Conservation (phyloP, 2,329 filamentous ascomycete species). For the Colletotrichum nymphaeae region DNA sequence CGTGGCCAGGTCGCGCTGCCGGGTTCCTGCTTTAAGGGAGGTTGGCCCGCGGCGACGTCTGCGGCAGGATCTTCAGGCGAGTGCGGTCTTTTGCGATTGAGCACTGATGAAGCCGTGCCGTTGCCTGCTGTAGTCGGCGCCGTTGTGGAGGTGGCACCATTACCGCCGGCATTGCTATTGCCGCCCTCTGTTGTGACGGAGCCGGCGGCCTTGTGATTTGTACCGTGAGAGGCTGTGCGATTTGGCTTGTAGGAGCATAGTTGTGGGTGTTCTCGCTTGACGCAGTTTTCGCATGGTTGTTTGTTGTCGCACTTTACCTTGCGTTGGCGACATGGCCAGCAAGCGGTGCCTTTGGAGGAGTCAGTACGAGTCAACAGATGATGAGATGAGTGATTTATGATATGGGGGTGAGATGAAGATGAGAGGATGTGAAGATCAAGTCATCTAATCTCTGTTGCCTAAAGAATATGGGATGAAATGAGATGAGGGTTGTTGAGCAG, state of each 20-base stretch:
- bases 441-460: background rate
- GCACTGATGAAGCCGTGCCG: constrained; percentile 38
- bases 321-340: constrained; percentile 75
- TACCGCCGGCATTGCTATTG: constrained; percentile 30
- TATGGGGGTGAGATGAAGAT: background rate
- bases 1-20: constrained; percentile 55
- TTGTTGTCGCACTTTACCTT: constrained; percentile 79
- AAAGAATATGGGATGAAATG: background rate
- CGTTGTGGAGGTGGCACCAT: background rate
- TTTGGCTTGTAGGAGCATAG: constrained; percentile 77
- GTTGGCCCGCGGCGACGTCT: constrained; percentile 46
- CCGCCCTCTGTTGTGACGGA: constrained; percentile 39
- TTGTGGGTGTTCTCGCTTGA: constrained; percentile 73
- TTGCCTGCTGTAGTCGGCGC: constrained; percentile 34
- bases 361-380: too few species aligned
- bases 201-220: constrained; percentile 43
- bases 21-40: constrained; percentile 46
- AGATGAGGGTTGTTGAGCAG: background rate
- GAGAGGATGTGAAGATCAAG: background rate
- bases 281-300: constrained; percentile 75
- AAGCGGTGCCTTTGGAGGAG: constrained; percentile 61
- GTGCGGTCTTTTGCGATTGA: constrained; percentile 52
- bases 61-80: constrained; percentile 53
- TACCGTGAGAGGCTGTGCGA: constrained; percentile 46
- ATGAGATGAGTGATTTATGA: background rate